Percentiles rank a stretch among this genome's conserved stretches.
These are phyloP conservation scores for Suillus placidus DNA, from an alignment of 768 basidiomycete genomes.

Conservation along the genomic window DNA sequence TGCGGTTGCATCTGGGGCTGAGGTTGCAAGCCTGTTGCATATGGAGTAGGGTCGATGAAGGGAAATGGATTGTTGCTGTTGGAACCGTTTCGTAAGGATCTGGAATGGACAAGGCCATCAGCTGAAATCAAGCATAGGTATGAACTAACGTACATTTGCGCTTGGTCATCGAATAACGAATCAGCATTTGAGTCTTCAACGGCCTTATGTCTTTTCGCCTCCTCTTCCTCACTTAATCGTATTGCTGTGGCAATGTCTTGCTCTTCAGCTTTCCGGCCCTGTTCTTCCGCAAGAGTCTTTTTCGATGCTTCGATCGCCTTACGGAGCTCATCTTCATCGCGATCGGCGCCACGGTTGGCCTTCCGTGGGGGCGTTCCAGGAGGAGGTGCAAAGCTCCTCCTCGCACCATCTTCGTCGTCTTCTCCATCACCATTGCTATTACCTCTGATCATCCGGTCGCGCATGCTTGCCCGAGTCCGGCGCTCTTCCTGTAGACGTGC, in stretches of 20 bases:
- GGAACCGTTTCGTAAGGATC: constrained; percentile 36
- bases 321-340: constrained; percentile 82
- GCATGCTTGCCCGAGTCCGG: constrained; percentile 83
- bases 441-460: constrained; percentile 88
- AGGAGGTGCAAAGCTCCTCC: constrained; percentile 10
- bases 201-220: constrained; percentile 69
- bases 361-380: constrained; percentile 21
- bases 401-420: constrained; percentile 31
- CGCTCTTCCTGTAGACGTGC: constrained; percentile 84
- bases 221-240: constrained; percentile 88
- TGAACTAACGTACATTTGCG: constrained; percentile 63
- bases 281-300: constrained; percentile 68
- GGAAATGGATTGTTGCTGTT: constrained; percentile 58
- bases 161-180: constrained; percentile 84
- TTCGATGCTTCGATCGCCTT: constrained; percentile 92
- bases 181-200: constrained; percentile 74
- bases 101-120: constrained; percentile 20
- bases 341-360: constrained; percentile 30
- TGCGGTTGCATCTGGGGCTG: constrained; percentile 67
- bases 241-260: constrained; percentile 84
- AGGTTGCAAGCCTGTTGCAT: constrained; percentile 57
- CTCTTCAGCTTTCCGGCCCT: constrained; percentile 66
- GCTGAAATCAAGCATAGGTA: constrained; percentile 5
- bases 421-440: constrained; percentile 44
- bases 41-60: constrained; percentile 60